phyloP scores from a whole-genome alignment of 2,329 filamentous ascomycete species.

The Neofusicoccum kwambonambiense region DNA sequence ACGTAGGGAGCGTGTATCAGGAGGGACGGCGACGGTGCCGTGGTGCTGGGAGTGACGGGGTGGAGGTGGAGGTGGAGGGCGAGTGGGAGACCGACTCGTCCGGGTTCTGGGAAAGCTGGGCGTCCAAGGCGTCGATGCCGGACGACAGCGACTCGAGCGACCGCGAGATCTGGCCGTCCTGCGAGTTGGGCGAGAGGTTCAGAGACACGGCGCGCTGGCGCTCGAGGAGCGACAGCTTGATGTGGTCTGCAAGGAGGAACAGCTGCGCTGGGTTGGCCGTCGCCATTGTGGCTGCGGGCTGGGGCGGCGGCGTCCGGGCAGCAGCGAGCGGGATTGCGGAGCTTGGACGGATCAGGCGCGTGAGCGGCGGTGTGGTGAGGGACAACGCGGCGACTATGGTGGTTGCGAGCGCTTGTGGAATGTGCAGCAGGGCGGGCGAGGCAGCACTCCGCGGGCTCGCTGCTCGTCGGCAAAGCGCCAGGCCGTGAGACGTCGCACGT shows the following conservation, averaged over 20 bases:
- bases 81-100: slow-evolving; percentile 49
- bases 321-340: not conserved
- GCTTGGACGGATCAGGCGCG: not conserved
- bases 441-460: too few relatives aligned
- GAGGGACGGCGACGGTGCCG: slow-evolving; percentile 1
- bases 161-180: slow-evolving; percentile 84
- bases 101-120: slow-evolving; percentile 58
- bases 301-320: slow-evolving; percentile 2
- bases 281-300: slow-evolving; percentile 22
- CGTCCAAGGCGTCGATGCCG: slow-evolving; percentile 69
- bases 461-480: too few relatives aligned
- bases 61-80: not conserved
- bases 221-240: slow-evolving; percentile 93
- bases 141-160: slow-evolving; percentile 84
- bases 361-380: not conserved
- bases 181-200: slow-evolving; percentile 72
- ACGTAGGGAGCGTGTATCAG: slow-evolving; percentile 8
- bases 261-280: slow-evolving; percentile 67
- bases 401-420: not conserved
- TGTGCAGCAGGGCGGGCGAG: too few relatives aligned
- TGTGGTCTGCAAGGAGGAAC: slow-evolving; percentile 90
- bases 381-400: not conserved
- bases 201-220: slow-evolving; percentile 81
- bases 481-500: too few relatives aligned
- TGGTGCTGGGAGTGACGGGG: not conserved